Conservation (phyloP, 495 filamentous ascomycete genomes). For the Melanomma pulvis-pyrius region DNA sequence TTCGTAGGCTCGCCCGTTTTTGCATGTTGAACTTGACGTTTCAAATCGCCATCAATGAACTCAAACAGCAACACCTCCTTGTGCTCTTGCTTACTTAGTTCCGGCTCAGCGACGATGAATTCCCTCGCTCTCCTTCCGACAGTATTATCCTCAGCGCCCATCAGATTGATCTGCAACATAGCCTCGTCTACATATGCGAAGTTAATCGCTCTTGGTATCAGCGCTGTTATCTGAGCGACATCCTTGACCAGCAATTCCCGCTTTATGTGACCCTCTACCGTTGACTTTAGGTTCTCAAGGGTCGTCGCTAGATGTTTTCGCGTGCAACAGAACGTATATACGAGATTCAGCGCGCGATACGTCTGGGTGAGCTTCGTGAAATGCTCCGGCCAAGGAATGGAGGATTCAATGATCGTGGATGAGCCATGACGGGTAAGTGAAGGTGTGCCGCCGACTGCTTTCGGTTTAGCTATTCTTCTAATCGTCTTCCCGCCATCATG, state of each 20-base stretch:
- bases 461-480: constrained; percentile 43
- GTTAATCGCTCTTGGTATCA: constrained; percentile 74
- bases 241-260: constrained; percentile 71
- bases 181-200: constrained; percentile 88
- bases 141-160: constrained; percentile 59
- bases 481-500: constrained; percentile 59
- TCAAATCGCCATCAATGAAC: constrained; percentile 89
- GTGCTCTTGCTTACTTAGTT: constrained; percentile 45
- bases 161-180: constrained; percentile 74
- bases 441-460: constrained; percentile 38
- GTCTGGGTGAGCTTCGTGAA: constrained; percentile 75
- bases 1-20: constrained; percentile 73
- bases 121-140: constrained; percentile 37
- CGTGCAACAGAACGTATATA: constrained; percentile 92
- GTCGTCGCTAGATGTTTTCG: constrained; percentile 90
- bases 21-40: constrained; percentile 69
- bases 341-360: constrained; percentile 83
- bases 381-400: constrained; percentile 70
- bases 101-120: constrained; percentile 35
- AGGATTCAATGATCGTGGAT: constrained; percentile 50
- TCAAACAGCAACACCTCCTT: constrained; percentile 83
- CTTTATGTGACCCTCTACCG: constrained; percentile 83
- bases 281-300: constrained; percentile 79
- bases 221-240: constrained; percentile 75
- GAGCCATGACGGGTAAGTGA: constrained; percentile 47